Evolutionary conservation across 163 green algal genomes (phyloP).

Genomic region (Coccomyxa subellipsoidea): DNA sequence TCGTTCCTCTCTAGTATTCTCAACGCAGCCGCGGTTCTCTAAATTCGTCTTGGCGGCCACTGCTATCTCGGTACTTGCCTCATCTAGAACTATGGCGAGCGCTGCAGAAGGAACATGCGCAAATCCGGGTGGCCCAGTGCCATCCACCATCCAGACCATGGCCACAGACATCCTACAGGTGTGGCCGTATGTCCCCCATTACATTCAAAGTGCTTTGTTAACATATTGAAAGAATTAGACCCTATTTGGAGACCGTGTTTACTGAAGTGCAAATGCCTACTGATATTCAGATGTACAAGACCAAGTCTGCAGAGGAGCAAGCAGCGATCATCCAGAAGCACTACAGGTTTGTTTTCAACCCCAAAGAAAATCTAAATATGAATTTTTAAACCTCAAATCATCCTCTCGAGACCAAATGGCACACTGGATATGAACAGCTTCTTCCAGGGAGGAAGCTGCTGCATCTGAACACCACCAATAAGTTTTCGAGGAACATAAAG

Average conservation of each 20-base stretch:
- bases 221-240: too few species aligned
- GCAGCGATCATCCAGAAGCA: not conserved
- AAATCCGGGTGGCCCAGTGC: not conserved
- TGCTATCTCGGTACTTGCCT: not conserved
- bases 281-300: constrained; percentile 8
- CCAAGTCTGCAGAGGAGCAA: constrained; percentile 6
- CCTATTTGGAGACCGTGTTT: too few species aligned
- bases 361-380: not conserved
- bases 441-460: not conserved
- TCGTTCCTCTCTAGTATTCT: not conserved
- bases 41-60: not conserved
- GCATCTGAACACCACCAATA: too few species aligned
- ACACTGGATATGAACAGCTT: too few species aligned
- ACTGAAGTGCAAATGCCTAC: too few species aligned
- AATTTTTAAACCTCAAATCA: not conserved
- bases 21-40: not conserved
- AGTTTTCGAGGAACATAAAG: too few species aligned
- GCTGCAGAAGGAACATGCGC: not conserved
- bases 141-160: not conserved
- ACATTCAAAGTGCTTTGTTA: too few species aligned
- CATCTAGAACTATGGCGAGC: not conserved
- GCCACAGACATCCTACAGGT: not conserved
- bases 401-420: too few species aligned
- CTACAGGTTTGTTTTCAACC: not conserved
- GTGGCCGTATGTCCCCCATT: too few species aligned